These are phyloP conservation scores for Picea sitchensis DNA, from an alignment of 75 land plant species.

Conservation along the genomic window DNA sequence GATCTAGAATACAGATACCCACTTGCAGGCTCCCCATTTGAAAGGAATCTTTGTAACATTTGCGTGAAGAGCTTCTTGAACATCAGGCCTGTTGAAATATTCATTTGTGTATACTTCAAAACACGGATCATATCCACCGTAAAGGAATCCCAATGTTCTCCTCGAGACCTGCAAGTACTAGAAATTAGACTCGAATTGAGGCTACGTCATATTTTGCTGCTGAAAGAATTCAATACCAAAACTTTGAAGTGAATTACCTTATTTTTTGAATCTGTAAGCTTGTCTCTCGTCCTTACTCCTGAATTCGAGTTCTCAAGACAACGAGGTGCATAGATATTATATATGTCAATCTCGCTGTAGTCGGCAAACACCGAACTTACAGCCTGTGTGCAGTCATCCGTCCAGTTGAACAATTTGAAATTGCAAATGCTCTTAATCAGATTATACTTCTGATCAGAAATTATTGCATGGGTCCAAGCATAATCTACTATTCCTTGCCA, in stretches of 20 bases:
- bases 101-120: conserved; percentile 27
- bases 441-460: conserved; percentile 30
- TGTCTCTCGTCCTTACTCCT: conserved; percentile 5
- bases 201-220: background rate
- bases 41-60: conserved; percentile 18
- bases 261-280: background rate
- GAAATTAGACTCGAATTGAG: background rate
- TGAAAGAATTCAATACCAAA: background rate
- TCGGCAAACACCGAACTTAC: conserved; percentile 19
- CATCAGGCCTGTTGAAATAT: conserved; percentile 58
- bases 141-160: conserved; percentile 14
- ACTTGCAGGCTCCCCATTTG: conserved; percentile 58
- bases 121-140: conserved; percentile 64
- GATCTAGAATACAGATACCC: conserved; percentile 6
- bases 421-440: conserved; percentile 31
- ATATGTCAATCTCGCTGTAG: conserved; percentile 43
- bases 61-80: conserved; percentile 49
- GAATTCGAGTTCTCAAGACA: conserved; percentile 22
- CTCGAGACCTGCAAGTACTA: conserved; percentile 13
- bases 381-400: conserved; percentile 19
- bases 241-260: background rate
- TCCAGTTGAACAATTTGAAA: conserved; percentile 24
- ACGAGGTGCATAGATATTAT: conserved; percentile 54
- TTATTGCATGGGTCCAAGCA: conserved; percentile 62
- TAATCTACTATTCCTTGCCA: conserved; percentile 52